Evolutionary conservation across 495 filamentous ascomycete species (phyloP), one percentile per base, ranked within the genome.

Genomic region (Podospora conica): DNA sequence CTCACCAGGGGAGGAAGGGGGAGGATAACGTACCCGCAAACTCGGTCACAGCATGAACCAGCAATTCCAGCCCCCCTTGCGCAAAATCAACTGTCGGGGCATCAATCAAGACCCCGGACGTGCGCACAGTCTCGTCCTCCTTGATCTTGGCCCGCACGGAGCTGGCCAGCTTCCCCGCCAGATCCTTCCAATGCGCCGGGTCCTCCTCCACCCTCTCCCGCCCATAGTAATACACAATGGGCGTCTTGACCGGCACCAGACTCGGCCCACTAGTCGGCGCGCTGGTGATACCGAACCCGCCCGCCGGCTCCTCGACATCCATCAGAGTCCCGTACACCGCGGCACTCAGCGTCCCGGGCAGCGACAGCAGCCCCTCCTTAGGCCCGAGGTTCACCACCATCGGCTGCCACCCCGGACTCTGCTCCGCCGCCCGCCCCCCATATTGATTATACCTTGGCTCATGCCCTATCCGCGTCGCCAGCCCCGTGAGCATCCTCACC

Each of bases 211-310:
- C 87, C 66, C 81, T 88, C 53, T 86, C 81, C 62, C 91, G 80
- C 10, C 93, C 93, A 76, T 92, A 93, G 70, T 91, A 91, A 71
- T 97, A 97, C n/a, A 93, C 91, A 63, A 98, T 77, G 21, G 96
- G 96, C 69, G 95, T 78, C 79, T 97, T 98, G 24, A 96, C 91
- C 1, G 95, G 92, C 18, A 95, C 85, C 12, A 87, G 84, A 66
- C 88, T 95, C 8, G 96, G 93, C 3, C 93, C 94, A 65, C 88
- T 94, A 69, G 92, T 96, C 1, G 95, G 93, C 72, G 90, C 93
- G 72, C 83, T 65, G 53, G 92, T 91, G 85, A 92, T 68, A 48
- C 96, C 96, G 85, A 92, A 97, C 3, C 93, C 93, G 61, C 95
- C 90, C 71, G 92, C 91, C 1, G 73, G 69, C 5, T 75, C 69